phyloP scores from a whole-genome alignment of 1,284 basidiomycete species.

The Cutaneotrichosporon sp. region DNA sequence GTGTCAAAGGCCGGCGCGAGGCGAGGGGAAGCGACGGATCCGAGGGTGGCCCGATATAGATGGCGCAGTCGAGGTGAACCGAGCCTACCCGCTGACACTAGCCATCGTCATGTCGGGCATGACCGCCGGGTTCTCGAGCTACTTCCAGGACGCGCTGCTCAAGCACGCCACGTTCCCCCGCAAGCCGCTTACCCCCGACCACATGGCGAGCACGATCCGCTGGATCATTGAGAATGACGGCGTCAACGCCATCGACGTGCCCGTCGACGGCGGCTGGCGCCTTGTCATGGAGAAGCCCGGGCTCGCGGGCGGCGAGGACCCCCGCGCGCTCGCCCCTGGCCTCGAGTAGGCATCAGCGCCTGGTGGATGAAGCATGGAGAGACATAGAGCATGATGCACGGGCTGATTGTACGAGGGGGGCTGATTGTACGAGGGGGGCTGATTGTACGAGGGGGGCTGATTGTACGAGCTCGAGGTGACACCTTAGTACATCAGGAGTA shows the following conservation, averaged over 20 bases:
- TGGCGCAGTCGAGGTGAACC: too few species aligned
- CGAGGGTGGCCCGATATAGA: too few species aligned
- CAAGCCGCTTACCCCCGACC: conserved; percentile 35
- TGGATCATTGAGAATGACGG: conserved; percentile 46
- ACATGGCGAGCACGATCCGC: conserved; percentile 37
- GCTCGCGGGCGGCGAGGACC: conserved; percentile 34
- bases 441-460: too few species aligned
- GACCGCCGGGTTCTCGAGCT: conserved; percentile 38
- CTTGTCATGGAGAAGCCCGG: conserved; percentile 39
- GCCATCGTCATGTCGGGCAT: conserved; percentile 46
- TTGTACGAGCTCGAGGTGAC: too few species aligned
- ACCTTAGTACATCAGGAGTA: not conserved
- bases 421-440: too few species aligned
- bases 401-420: too few species aligned
- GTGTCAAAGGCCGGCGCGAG: too few species aligned
- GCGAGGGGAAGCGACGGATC: too few species aligned
- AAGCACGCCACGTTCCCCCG: conserved; percentile 47
- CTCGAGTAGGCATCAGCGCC: conserved; percentile 42
- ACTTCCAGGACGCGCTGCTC: conserved; percentile 40
- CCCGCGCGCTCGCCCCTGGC: conserved; percentile 40
- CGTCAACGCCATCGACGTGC: conserved; percentile 45
- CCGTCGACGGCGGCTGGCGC: conserved; percentile 47
- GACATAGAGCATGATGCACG: too few species aligned
- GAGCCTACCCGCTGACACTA: not conserved
- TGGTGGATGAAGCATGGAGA: too few species aligned